Base-by-base conservation (phyloP, 331 rosid genomes). In the Acacia concinna region DNA sequence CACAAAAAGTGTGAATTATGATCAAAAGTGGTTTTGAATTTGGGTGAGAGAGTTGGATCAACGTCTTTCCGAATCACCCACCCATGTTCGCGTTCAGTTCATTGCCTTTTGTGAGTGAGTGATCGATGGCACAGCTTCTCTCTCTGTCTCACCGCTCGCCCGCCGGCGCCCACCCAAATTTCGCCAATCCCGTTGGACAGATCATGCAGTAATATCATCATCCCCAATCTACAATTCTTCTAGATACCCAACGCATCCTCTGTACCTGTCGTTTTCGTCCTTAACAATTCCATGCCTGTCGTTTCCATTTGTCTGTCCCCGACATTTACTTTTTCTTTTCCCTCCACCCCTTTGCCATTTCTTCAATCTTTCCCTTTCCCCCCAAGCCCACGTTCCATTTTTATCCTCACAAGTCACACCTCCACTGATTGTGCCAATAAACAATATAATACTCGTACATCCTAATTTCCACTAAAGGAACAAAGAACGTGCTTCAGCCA, bases 301-400 rank as follows among this genome's bases (percentile, higher is more conserved):
- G 52, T 82, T 73, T 80, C 78, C 79, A 77, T 72, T 62, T 72
- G 83, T 67, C 32, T 72, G 83, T 67, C 32, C 44, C 80, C 79
- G 82, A 60, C 78, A 79, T 47, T 28, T 64, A 23, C 41, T 49
- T 5, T 56, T 78, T 44, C 31, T 10, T 17, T 6, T 7, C 23
- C 69, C 6, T 25, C 32, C 31, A 8, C 4, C 30, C 21, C 47
- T 46, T 68, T 31, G 51, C 41, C 60, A 37, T 10, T 11, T 28
- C 51, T 8, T 68, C 43, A 27, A 13, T 41, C 38, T 43, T 7
- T 25, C 15, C 12, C 46, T 0, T n/a, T n/a, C n/a, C n/a, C n/a
- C n/a, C n/a, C n/a, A n/a, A n/a, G 14, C n/a, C 38, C 49, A 21
- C 31, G 6, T 69, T 31, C 57, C 56, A 43, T 41, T 69, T 67